Evolutionary conservation across 768 basidiomycete species (phyloP).

Genomic region (Asterophora parasitica): DNA sequence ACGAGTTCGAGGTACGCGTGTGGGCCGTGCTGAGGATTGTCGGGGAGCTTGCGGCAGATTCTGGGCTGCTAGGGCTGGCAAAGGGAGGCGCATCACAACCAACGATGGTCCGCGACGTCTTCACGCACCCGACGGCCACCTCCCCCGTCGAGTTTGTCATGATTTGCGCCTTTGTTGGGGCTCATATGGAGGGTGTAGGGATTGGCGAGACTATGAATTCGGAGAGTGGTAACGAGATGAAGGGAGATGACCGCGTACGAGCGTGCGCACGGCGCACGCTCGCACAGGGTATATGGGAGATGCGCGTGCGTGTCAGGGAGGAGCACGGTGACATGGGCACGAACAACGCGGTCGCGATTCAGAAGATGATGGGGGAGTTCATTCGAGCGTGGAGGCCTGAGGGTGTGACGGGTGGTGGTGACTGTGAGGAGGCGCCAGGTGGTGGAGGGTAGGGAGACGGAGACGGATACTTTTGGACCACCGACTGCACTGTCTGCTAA

Average conservation of each 20-base stretch:
- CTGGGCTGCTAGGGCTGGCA: too few relatives aligned
- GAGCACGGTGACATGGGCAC: conserved; percentile 61
- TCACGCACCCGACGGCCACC: conserved; percentile 34
- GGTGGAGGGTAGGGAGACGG: too few relatives aligned
- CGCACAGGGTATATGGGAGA: conserved; percentile 17
- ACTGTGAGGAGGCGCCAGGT: too few relatives aligned
- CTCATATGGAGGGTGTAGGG: conserved; percentile 31
- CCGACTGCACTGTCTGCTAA: too few relatives aligned
- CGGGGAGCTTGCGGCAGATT: conserved; percentile 6
- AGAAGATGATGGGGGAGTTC: conserved; percentile 51
- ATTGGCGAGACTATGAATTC: neutral
- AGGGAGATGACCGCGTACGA: too few relatives aligned
- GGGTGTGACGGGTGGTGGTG: too few relatives aligned
- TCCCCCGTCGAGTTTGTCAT: conserved; percentile 68
- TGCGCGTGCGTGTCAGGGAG: conserved; percentile 51
- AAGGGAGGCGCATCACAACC: too few relatives aligned
- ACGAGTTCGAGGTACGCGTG: conserved; percentile 1
- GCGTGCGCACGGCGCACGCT: conserved; percentile 2
- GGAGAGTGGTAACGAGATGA: too few relatives aligned
- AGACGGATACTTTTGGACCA: too few relatives aligned
- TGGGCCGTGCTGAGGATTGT: conserved; percentile 2
- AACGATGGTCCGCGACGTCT: neutral
- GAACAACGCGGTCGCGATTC: conserved; percentile 57
- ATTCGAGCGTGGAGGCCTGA: conserved; percentile 29
- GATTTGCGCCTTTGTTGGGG: conserved; percentile 48